Evolutionary conservation across 2,329 filamentous ascomycete genomes (phyloP), one percentile per base, ranked within the genome.

Genomic region (Coniella vitis): DNA sequence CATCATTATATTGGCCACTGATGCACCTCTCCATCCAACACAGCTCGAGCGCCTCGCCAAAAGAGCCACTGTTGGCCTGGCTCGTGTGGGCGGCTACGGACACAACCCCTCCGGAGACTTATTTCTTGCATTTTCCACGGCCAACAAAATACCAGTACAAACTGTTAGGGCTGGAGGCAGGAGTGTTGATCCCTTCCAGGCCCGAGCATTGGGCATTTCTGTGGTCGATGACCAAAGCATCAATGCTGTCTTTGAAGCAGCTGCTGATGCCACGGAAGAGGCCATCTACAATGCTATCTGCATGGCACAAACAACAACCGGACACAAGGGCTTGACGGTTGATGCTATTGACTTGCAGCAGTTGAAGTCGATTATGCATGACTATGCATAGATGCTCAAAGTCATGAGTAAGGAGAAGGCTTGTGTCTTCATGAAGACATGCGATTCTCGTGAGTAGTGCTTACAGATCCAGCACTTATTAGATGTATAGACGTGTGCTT

Each of bases 41-140:
- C 69, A 72, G 46, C 62, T 59, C 35, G 57, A 61, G 52, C 56
- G 61, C 25, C 52, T 65, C 8, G 63, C 63, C 13, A 60, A 57
- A 52, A 49, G 61, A 17, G 57, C 80, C 1, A 81, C 79, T 0
- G 73, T 84, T 1, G 81, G 83, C 0, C 61, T 86, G 1, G 68
- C 75, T 4, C 70, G 75, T 49, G 79, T 83, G 0, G 81, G 81
- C 2, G 78, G 80, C 2, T 77, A 78, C 51, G 81, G 79, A 0
- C 69, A 72, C 38, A 84, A 84, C 54, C 71, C 71, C 10, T 84
- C 79, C 0, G 83, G 82, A 0, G 82, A 86, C 52, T 78, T 86
- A 51, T 84, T 85, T 59, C 66, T 86, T 2, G 81, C 82, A 4
- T 78, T 86, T 51, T 84, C 79, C 7, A 86, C 81, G 0, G 81